Conservation (phyloP, 1,284 basidiomycete genomes). For the Moesziomyces globuligerus region DNA sequence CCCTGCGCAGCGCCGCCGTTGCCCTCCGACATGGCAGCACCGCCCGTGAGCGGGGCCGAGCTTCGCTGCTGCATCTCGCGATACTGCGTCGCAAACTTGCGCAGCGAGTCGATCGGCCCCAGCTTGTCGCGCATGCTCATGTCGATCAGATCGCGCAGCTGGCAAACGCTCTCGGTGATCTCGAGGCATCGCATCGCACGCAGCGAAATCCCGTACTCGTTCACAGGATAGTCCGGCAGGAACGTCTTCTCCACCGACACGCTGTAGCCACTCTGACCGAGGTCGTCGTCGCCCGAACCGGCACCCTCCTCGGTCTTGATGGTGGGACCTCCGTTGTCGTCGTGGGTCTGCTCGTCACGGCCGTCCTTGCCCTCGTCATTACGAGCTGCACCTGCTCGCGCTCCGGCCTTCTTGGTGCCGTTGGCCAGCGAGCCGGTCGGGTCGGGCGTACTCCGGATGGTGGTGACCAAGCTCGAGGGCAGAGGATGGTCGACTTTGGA, state of each 20-base stretch:
- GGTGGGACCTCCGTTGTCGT: constrained; percentile 25
- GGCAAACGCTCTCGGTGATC: constrained; percentile 60
- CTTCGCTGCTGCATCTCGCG: constrained; percentile 47
- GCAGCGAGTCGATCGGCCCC: constrained; percentile 48
- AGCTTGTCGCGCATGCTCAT: constrained; percentile 46
- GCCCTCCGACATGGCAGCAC: neutral
- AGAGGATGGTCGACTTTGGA: constrained; percentile 45
- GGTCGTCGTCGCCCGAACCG: constrained; percentile 21
- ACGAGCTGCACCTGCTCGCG: constrained; percentile 14
- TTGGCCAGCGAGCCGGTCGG: constrained; percentile 4
- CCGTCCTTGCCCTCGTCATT: constrained; percentile 28
- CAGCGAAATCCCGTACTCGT: constrained; percentile 61
- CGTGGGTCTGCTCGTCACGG: constrained; percentile 16
- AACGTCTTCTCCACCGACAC: constrained; percentile 47
- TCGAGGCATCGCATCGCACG: constrained; percentile 61
- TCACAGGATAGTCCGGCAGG: constrained; percentile 57
- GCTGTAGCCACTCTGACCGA: constrained; percentile 28
- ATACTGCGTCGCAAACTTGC: constrained; percentile 45
- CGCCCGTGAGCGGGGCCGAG: too few species aligned
- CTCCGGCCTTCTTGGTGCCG: constrained; percentile 22
- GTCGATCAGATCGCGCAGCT: constrained; percentile 58
- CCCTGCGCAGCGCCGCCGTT: constrained; percentile 2
- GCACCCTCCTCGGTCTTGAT: constrained; percentile 30
- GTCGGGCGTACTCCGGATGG: constrained; percentile 28
- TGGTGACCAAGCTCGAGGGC: constrained; percentile 32